phyloP scores from a whole-genome alignment of 2,329 filamentous ascomycete genomes.

The Cordyceps pruinosa region DNA sequence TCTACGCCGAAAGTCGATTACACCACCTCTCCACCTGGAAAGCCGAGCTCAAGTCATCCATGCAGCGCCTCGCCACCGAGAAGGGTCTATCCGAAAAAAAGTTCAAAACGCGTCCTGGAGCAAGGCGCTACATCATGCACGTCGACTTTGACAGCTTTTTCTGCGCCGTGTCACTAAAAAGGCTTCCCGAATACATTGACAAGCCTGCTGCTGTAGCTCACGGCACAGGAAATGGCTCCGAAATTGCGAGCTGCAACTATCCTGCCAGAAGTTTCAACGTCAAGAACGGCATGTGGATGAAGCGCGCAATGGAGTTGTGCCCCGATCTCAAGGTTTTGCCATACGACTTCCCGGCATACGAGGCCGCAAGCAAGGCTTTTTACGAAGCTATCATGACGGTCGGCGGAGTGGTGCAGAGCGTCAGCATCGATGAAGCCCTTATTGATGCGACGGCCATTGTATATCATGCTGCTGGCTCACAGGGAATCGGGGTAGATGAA shows the following conservation, averaged over 20 bases:
- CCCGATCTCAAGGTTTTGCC: slow-evolving; percentile 83
- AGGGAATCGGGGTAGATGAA: slow-evolving; percentile 57
- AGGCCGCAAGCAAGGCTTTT: slow-evolving; percentile 81
- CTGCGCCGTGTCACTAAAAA: slow-evolving; percentile 80
- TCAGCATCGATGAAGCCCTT: slow-evolving; percentile 92
- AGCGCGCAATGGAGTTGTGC: slow-evolving; percentile 73
- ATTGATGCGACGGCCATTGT: slow-evolving; percentile 74
- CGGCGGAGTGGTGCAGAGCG: slow-evolving; percentile 83
- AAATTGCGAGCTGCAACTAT: slow-evolving; percentile 98
- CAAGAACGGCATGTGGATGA: slow-evolving; percentile 99
- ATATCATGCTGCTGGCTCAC: slow-evolving; percentile 55
- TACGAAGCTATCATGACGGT: slow-evolving; percentile 77
- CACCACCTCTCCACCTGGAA: slow-evolving; percentile 98
- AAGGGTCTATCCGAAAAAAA: slow-evolving; percentile 43
- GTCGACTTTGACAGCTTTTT: slow-evolving; percentile 99
- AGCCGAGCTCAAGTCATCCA: slow-evolving; percentile 80
- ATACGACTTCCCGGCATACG: slow-evolving; percentile 92
- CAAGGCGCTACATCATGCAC: slow-evolving; percentile 80
- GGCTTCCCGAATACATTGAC: slow-evolving; percentile 63
- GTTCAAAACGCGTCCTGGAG: slow-evolving; percentile 49
- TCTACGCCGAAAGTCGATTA: slow-evolving; percentile 87
- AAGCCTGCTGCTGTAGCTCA: slow-evolving; percentile 89
- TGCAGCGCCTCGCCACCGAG: slow-evolving; percentile 73
- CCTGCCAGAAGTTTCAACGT: slow-evolving; percentile 77
- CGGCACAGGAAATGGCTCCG: slow-evolving; percentile 74